A percentile compares a stretch with the other conserved stretches of the same genome.
phyloP scores from a whole-genome alignment of 768 basidiomycete genomes.

The Suillus luteus region DNA sequence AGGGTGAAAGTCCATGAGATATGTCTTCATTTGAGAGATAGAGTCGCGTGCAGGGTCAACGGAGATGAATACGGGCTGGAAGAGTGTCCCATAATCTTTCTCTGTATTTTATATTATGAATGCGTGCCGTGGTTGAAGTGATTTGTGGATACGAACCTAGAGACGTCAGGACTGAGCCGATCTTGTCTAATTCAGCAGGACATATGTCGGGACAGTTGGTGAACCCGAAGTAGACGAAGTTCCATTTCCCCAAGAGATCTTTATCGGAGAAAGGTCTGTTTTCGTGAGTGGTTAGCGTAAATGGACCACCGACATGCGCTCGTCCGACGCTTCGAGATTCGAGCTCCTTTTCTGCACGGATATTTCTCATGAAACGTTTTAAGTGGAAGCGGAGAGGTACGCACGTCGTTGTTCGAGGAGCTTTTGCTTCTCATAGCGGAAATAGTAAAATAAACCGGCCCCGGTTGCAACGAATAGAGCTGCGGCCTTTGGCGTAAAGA shows the following conservation, averaged over 20 bases:
- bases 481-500: conserved; percentile 89
- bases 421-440: conserved; percentile 82
- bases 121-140: not conserved
- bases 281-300: conserved; percentile 68
- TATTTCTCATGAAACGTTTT: not conserved
- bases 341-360: conserved; percentile 65
- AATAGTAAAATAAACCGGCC: conserved; percentile 82
- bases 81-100: conserved; percentile 64
- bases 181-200: conserved; percentile 96
- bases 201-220: conserved; percentile 99
- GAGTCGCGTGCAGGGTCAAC: conserved; percentile 95
- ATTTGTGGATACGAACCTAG: conserved; percentile 49
- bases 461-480: conserved; percentile 84
- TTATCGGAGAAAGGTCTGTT: conserved; percentile 77
- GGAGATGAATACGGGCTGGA: conserved; percentile 92
- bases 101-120: conserved; percentile 45
- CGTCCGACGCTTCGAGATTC: conserved; percentile 76
- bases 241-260: conserved; percentile 88
- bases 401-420: conserved; percentile 75
- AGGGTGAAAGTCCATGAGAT: conserved; percentile 87
- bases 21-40: conserved; percentile 56
- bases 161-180: conserved; percentile 71
- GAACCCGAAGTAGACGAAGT: conserved; percentile 96
- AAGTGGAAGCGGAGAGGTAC: conserved; percentile 19
- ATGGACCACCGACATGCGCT: conserved; percentile 90